Evolutionary conservation across 495 filamentous ascomycete genomes (phyloP), one percentile per base, ranked within the genome.

Genomic region (Acidiella bohemica): DNA sequence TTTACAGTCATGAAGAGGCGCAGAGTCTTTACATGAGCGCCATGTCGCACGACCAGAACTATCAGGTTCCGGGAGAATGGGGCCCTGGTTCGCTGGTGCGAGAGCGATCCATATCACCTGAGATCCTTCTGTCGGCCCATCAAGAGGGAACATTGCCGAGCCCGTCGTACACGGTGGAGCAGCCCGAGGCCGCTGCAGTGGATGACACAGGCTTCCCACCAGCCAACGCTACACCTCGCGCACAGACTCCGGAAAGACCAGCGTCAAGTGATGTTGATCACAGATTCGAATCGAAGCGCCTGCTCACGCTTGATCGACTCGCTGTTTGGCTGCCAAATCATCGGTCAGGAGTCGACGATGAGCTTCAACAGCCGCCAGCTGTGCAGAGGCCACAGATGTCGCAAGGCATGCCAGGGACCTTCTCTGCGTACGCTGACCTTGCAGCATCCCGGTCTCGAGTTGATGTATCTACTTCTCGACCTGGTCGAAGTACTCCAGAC

Each of bases 1-100:
- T 90, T 12, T 96, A 86, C 56, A 87, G 75, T 38, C 80, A 92
- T 41, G 84, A 92, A 42, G 86, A 96, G 43, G 90, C 90, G 0
- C 80, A 88, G 51, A 96, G 90, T 59, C 80, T 99, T 76, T 96
- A 96, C 48, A 87, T 95, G 74, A 81, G 77, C 51, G 80, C 80
- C 16, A 63, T 80, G 8, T 76, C 72, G 13, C 47, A 51, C 4
- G 45, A 36, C 0, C 42, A 53, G 26, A 17, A 22, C 31, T 19
- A 25, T 23, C 11, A 40, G n/a, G 29, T 62, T 12, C 59, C 59
- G 11, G 59, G 59, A 11, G 55, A 46, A 6, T 60, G 59, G 57
- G 48, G 51, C 14, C 50, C 51, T 13, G 32, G 49, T 12, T 46
- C 34, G 4, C 34, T 25, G 6, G 36, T 37, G 18, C 29, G 31